Percentiles rank a stretch among this genome's conserved stretches.
These are phyloP conservation scores for Nasturtium officinale DNA, from an alignment of 345 rosid species.

Conservation along the genomic window DNA sequence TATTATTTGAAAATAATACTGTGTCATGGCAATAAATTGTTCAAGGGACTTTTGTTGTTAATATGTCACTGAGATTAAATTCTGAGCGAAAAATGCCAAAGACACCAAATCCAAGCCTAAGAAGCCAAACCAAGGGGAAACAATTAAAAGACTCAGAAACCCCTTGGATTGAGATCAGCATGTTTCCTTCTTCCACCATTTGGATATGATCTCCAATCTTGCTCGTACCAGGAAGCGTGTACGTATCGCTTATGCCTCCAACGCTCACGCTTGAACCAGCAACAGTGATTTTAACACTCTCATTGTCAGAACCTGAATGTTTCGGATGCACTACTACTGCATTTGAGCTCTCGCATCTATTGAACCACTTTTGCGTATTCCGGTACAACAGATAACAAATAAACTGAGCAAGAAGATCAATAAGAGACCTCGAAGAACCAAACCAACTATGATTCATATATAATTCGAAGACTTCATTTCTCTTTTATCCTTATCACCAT, in stretches of 20 bases:
- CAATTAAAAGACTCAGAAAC: too few species aligned
- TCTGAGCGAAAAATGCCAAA: too few species aligned
- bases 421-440: conserved; percentile 53
- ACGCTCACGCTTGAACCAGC: conserved; percentile 70
- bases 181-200: conserved; percentile 79
- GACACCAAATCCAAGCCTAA: too few species aligned
- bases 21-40: too few species aligned
- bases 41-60: too few species aligned
- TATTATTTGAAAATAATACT: too few species aligned
- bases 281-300: conserved; percentile 70
- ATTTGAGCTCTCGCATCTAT: conserved; percentile 69
- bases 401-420: conserved; percentile 60
- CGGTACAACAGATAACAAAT: conserved; percentile 58
- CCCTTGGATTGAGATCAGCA: conserved; percentile 89
- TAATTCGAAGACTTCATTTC: conserved; percentile 44
- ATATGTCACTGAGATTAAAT: too few species aligned
- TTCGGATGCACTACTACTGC: conserved; percentile 73
- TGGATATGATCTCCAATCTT: conserved; percentile 67
- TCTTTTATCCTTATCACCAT: conserved; percentile 25
- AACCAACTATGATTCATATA: conserved; percentile 50
- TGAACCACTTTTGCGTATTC: conserved; percentile 61
- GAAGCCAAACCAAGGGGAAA: too few species aligned
- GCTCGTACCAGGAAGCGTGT: conserved; percentile 56
- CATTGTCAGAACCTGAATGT: conserved; percentile 73
- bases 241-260: conserved; percentile 56